Evolutionary conservation across 1,284 basidiomycete genomes (phyloP).

Genomic region (Cronartium quercuum): DNA sequence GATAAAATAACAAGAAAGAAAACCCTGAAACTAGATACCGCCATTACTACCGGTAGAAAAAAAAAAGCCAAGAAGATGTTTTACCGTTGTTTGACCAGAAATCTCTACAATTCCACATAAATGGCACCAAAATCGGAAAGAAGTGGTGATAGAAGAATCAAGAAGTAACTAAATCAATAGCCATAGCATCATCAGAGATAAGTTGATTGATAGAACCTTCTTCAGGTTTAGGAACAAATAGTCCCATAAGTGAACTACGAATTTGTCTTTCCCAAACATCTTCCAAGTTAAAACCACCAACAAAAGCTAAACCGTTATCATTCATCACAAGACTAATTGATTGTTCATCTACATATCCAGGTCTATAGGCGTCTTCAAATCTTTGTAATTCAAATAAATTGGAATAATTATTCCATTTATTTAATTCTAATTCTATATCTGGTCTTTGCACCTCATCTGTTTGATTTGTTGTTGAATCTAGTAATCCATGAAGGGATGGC

Average conservation of each 20-base stretch:
- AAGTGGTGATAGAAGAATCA: not conserved
- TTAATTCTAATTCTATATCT: conserved; percentile 25
- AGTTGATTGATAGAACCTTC: conserved; percentile 19
- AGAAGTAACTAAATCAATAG: not conserved
- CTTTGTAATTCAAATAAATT: conserved; percentile 24
- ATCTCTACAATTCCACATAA: no score
- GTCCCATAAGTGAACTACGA: conserved; percentile 32
- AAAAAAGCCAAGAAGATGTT: no score
- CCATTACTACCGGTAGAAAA: no score
- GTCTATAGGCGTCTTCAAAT: conserved; percentile 4
- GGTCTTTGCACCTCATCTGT: not conserved
- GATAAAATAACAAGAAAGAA: no score
- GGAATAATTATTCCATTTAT: conserved; percentile 33
- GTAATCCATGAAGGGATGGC: conserved; percentile 18
- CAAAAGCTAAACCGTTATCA: conserved; percentile 27
- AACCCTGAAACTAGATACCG: no score
- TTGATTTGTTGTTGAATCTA: conserved; percentile 3
- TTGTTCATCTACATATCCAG: conserved; percentile 24
- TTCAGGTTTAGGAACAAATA: conserved; percentile 23
- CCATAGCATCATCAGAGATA: conserved; percentile 1
- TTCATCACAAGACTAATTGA: conserved; percentile 22
- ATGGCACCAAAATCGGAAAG: not conserved
- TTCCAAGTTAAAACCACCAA: conserved; percentile 33
- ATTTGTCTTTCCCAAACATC: conserved; percentile 34
- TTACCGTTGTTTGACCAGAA: no score